phyloP scores from a whole-genome alignment of 192 early-diverging fungal species.

The Coemansia sp. region DNA sequence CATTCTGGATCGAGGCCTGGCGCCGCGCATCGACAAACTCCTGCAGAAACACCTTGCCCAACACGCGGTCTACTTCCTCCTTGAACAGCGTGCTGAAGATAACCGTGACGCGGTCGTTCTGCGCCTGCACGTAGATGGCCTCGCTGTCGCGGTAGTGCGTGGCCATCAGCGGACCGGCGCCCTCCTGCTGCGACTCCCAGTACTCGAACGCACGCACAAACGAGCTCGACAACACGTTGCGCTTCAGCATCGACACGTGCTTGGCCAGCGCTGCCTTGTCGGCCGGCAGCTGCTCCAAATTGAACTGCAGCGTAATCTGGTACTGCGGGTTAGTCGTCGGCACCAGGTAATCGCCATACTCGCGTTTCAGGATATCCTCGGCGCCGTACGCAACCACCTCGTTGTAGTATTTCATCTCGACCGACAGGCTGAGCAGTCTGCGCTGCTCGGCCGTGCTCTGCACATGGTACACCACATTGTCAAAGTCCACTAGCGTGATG shows the following conservation, averaged over 20 bases:
- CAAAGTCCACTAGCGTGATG: slow-evolving; percentile 92
- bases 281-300: slow-evolving; percentile 71
- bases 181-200: slow-evolving; percentile 70
- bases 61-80: slow-evolving; percentile 95
- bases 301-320: slow-evolving; percentile 82
- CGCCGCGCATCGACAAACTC: slow-evolving; percentile 99
- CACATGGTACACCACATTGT: slow-evolving; percentile 89
- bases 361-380: slow-evolving; percentile 73
- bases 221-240: slow-evolving; percentile 91
- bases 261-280: slow-evolving; percentile 76
- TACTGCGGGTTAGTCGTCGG: slow-evolving; percentile 61
- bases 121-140: slow-evolving; percentile 88
- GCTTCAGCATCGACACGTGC: slow-evolving; percentile 86
- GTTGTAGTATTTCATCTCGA: slow-evolving; percentile 79
- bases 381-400: slow-evolving; percentile 84
- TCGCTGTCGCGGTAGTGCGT: slow-evolving; percentile 94
- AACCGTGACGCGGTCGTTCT: slow-evolving; percentile 93
- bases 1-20: slow-evolving; percentile 82
- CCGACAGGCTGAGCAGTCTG: slow-evolving; percentile 66
- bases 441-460: slow-evolving; percentile 58
- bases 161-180: slow-evolving; percentile 80
- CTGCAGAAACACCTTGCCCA: slow-evolving; percentile 96
- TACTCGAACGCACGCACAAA: slow-evolving; percentile 89
- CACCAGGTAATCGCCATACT: slow-evolving; percentile 73
- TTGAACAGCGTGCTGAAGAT: slow-evolving; percentile 97